Percentiles rank a stretch among this genome's conserved stretches.
These are phyloP conservation scores for Gastrolobium villosum DNA, from an alignment of 306 rosid species.

Conservation along the genomic window DNA sequence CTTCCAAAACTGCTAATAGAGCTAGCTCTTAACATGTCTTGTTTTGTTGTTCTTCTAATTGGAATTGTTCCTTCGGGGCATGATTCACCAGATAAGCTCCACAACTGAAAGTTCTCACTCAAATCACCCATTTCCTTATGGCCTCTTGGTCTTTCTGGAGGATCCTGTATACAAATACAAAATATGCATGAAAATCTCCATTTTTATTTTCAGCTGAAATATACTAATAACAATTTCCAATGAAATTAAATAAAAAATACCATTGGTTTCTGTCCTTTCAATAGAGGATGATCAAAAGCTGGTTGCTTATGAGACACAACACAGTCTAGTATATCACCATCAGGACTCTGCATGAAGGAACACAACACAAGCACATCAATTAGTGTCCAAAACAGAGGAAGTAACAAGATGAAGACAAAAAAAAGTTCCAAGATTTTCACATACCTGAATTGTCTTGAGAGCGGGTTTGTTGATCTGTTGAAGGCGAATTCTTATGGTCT, in stretches of 20 bases:
- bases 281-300: constrained; percentile 87
- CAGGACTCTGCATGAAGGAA: constrained; percentile 70
- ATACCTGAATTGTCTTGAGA: constrained; percentile 76
- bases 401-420: not conserved
- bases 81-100: constrained; percentile 76
- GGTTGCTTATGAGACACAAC: constrained; percentile 75
- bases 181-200: not conserved
- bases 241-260: constrained; percentile 34
- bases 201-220: not conserved
- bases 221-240: not conserved
- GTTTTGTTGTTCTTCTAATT: constrained; percentile 76
- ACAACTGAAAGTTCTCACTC: constrained; percentile 66
- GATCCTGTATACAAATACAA: constrained; percentile 58
- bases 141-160: constrained; percentile 75
- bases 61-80: constrained; percentile 90
- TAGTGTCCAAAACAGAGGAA: constrained; percentile 18
- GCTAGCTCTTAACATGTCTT: constrained; percentile 78
- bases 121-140: constrained; percentile 38
- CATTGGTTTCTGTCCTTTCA: constrained; percentile 79
- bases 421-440: not conserved
- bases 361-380: constrained; percentile 1
- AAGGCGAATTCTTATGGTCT: constrained; percentile 59
- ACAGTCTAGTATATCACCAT: constrained; percentile 90
- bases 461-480: constrained; percentile 73
- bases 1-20: constrained; percentile 82